Evolutionary conservation across 164 flowering plant species (phyloP), one percentile per base, ranked within the genome.

Genomic region (Annona squamosa): DNA sequence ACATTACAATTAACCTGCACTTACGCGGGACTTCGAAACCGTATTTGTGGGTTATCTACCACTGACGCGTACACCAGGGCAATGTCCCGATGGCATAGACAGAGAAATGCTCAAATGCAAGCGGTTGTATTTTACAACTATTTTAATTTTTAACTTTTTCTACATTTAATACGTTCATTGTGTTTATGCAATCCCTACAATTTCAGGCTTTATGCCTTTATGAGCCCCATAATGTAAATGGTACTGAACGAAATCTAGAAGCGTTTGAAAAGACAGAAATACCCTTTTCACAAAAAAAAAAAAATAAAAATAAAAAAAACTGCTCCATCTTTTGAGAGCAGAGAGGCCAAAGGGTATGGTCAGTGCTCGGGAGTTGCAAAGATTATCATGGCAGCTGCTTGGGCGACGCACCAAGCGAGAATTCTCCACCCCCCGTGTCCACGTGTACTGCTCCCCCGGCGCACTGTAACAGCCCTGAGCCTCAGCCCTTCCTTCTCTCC

Each of bases 401-500:
- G 47, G 43, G 13, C 43, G 13, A 6, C 4, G 68, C 17, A 42
- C 4, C 6, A 46, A 44, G 43, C 68, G 3, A 46, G 46, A 13
- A 42, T 44, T 43, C 68, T 66, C 46, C 45, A n/a, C 68, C n/a
- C 68, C 45, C 1, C 5, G 16, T 63, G 57, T 19, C 37, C 45
- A 45, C 41, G 63, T 3, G 37, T 48, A 17, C 75, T 65, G 48
- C 69, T 69, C 46, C 43, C 43, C 16, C 65, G 47, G 46, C 48
- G 63, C 46, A 12, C 18, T 1, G 52, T 52, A 43, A 26, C 75
- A 1, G 42, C 48, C 12, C 3, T 26, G 16, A 13, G 26, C 26
- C 65, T 52, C 62, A 19, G 18, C 17, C 68, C n/a, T 43, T 46
- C 82, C 43, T 45, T 45, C 61, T 80, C 72, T 65, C 26, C 74